A percentile compares a stretch with the other conserved stretches of the same genome.
Conservation (phyloP, 192 early-diverging fungal genomes). For the Umbelopsis sp. region DNA sequence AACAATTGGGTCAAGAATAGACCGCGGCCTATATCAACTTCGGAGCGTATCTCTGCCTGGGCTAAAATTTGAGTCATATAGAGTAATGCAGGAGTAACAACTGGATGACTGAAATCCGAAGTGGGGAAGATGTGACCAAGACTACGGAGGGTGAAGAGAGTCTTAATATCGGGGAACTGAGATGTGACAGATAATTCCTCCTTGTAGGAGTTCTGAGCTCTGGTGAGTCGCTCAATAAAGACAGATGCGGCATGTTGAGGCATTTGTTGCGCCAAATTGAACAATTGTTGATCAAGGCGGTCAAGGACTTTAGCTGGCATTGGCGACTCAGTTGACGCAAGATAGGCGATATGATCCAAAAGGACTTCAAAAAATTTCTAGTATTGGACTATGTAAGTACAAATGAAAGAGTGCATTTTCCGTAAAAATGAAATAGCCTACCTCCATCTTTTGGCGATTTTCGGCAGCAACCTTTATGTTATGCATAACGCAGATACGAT, state of each 20-base stretch:
- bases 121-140: conserved; percentile 83
- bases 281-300: conserved; percentile 60
- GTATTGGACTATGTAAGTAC: not conserved
- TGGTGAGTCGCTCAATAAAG: conserved; percentile 53
- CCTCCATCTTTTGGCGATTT: conserved; percentile 76
- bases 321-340: conserved; percentile 59
- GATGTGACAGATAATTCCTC: conserved; percentile 21
- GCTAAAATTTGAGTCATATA: conserved; percentile 78
- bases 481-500: conserved; percentile 83
- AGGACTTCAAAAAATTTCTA: conserved; percentile 63
- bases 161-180: conserved; percentile 53
- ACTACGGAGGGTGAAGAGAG: conserved; percentile 67
- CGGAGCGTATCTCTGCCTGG: conserved; percentile 58
- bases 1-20: conserved; percentile 77
- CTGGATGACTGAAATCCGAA: conserved; percentile 88
- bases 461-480: conserved; percentile 79
- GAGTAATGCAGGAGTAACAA: conserved; percentile 83
- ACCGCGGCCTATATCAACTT: conserved; percentile 70
- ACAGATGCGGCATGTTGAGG: conserved; percentile 59
- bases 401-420: conserved; percentile 3
- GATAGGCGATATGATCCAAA: conserved; percentile 68
- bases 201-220: conserved; percentile 49
- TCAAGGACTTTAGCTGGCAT: conserved; percentile 53
- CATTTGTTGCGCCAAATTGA: conserved; percentile 63
- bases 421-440: conserved; percentile 20